A percentile compares a stretch with the other conserved stretches of the same genome.
These are phyloP conservation scores for Scutellaria barbata DNA, from an alignment of 257 asterid species.

Conservation along the genomic window DNA sequence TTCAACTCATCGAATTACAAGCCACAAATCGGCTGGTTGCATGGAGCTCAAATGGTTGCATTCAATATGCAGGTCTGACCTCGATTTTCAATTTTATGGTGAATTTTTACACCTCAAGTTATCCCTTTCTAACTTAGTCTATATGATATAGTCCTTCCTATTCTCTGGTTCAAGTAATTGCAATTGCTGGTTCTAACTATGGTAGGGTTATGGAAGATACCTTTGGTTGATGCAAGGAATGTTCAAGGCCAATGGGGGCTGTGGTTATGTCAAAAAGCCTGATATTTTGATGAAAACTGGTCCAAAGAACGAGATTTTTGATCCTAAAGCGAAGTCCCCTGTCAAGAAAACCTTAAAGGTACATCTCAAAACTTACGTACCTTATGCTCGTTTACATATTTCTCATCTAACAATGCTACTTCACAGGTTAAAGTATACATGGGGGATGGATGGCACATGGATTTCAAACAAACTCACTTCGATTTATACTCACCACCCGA, in stretches of 20 bases:
- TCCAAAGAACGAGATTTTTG: constrained; percentile 50
- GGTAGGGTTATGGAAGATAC: constrained; percentile 79
- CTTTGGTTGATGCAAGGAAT: constrained; percentile 93
- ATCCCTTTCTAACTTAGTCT: neutral
- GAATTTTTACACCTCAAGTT: neutral
- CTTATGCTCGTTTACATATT: constrained; percentile 16
- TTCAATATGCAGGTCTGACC: constrained; percentile 83
- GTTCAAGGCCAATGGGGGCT: constrained; percentile 81
- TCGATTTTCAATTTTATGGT: neutral
- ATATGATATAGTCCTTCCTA: neutral
- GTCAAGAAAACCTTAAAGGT: constrained; percentile 75
- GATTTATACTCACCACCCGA: constrained; percentile 88
- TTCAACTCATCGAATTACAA: constrained; percentile 82
- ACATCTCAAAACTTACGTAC: neutral
- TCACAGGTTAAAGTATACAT: constrained; percentile 78
- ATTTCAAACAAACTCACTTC: constrained; percentile 87
- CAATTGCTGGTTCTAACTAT: neutral
- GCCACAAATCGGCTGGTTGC: constrained; percentile 87
- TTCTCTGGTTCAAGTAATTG: constrained; percentile 6
- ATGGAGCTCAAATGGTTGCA: constrained; percentile 97
- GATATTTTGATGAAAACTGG: constrained; percentile 60
- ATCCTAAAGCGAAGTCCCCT: constrained; percentile 54
- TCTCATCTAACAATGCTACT: constrained; percentile 19
- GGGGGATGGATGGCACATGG: constrained; percentile 98
- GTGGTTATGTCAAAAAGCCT: constrained; percentile 87